phyloP scores from a whole-genome alignment of 805 yeast genomes.

The Hanseniaspora lindneri region DNA sequence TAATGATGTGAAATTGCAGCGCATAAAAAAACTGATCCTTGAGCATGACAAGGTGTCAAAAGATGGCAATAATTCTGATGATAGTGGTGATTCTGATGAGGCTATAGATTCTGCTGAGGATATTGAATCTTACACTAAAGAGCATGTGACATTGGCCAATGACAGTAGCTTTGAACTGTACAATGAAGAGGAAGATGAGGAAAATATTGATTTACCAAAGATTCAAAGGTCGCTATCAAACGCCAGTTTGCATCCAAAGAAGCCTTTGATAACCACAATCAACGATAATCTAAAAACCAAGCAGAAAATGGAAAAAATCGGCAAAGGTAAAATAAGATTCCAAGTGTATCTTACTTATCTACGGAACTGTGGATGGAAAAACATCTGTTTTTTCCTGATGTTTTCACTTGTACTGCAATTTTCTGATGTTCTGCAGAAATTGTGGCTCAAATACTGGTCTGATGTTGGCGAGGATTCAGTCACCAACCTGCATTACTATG shows the following conservation, averaged over 20 bases:
- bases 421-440: constrained; percentile 36
- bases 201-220: background rate
- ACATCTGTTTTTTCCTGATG: constrained; percentile 35
- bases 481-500: constrained; percentile 27
- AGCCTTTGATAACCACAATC: constrained; percentile 25
- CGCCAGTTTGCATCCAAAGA: constrained; percentile 43
- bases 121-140: constrained; percentile 13
- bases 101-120: constrained; percentile 15
- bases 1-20: constrained; percentile 23
- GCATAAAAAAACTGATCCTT: constrained; percentile 26
- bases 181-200: background rate
- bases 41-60: constrained; percentile 25
- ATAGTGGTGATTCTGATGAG: background rate
- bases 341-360: constrained; percentile 45
- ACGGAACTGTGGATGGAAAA: constrained; percentile 45
- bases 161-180: constrained; percentile 19
- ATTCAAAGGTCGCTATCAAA: constrained; percentile 46
- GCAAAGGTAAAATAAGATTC: constrained; percentile 47
- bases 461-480: constrained; percentile 38
- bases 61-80: background rate
- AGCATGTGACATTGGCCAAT: background rate
- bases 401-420: constrained; percentile 31
- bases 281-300: constrained; percentile 31
- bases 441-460: constrained; percentile 63
- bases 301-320: constrained; percentile 40